phyloP scores from a whole-genome alignment of 768 basidiomycete genomes.

The Boletales sp. region DNA sequence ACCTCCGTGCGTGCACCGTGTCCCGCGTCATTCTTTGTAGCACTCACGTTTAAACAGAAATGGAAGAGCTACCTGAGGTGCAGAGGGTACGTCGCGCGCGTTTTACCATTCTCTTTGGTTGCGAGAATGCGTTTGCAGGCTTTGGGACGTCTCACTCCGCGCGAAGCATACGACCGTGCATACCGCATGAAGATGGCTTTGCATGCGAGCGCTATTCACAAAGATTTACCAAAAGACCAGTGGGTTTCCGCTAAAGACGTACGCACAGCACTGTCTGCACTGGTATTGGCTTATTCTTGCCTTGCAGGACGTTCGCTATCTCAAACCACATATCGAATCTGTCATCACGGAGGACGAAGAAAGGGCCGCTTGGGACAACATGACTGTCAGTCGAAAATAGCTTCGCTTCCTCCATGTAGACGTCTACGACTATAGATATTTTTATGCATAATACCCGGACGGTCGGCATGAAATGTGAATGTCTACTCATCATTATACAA shows the following conservation, averaged over 20 bases:
- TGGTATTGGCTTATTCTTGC: constrained; percentile 9
- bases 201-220: constrained; percentile 76
- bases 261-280: constrained; percentile 17
- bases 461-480: not conserved
- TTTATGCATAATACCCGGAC: constrained; percentile 9
- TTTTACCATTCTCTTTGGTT: not conserved
- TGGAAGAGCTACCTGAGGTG: constrained; percentile 74
- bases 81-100: constrained; percentile 56
- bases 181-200: constrained; percentile 81
- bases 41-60: constrained; percentile 39
- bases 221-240: constrained; percentile 73
- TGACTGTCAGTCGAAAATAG: constrained; percentile 69
- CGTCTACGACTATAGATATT: constrained; percentile 12
- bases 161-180: constrained; percentile 84
- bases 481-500: constrained; percentile 13
- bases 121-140: constrained; percentile 51
- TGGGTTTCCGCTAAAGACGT: constrained; percentile 81
- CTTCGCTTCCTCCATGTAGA: constrained; percentile 27
- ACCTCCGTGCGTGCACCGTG: constrained; percentile 65
- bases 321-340: constrained; percentile 70
- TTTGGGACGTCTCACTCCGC: constrained; percentile 70
- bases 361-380: constrained; percentile 75
- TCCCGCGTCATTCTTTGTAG: not conserved
- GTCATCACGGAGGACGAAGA: constrained; percentile 76
- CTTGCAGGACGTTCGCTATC: constrained; percentile 83